A percentile compares a stretch with the other conserved stretches of the same genome.
Evolutionary conservation across 352 stramenopile species (phyloP).

Genomic region (Phytophthora boehmeriae): DNA sequence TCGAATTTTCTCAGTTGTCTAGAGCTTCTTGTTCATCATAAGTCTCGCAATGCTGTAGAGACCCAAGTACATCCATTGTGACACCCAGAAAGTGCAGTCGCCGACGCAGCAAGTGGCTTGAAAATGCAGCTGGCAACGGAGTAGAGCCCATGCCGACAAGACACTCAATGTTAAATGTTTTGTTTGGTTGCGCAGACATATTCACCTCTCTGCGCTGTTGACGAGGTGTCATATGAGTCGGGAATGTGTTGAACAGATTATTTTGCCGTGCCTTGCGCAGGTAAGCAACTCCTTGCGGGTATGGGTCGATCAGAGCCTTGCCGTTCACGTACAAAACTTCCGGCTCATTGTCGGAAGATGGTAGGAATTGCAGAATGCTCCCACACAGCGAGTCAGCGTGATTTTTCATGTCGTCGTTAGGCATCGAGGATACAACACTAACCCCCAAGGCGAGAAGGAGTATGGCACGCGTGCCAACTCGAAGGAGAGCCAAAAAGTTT

Average conservation of each 20-base stretch:
- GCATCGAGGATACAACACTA: conserved; percentile 35
- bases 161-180: conserved; percentile 45
- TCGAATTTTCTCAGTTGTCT: background rate
- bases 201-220: conserved; percentile 28
- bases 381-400: conserved; percentile 41
- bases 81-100: conserved; percentile 49
- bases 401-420: conserved; percentile 32
- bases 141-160: conserved; percentile 48
- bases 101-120: conserved; percentile 38
- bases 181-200: conserved; percentile 3
- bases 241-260: conserved; percentile 47
- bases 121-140: conserved; percentile 43
- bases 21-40: conserved; percentile 11
- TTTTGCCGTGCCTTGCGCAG: conserved; percentile 37
- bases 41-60: conserved; percentile 37
- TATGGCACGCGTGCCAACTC: conserved; percentile 40
- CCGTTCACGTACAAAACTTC: conserved; percentile 39
- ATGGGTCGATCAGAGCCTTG: conserved; percentile 31
- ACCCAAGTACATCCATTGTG: conserved; percentile 30
- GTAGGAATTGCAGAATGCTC: conserved; percentile 46
- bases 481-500: conserved; percentile 51
- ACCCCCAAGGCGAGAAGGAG: conserved; percentile 49
- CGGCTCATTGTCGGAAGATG: conserved; percentile 9
- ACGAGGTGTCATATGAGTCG: conserved; percentile 56
- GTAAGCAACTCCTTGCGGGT: conserved; percentile 33